These are phyloP conservation scores for Xylariaceae sp. DNA, from an alignment of 2,329 filamentous ascomycete genomes.

Conservation along the genomic window DNA sequence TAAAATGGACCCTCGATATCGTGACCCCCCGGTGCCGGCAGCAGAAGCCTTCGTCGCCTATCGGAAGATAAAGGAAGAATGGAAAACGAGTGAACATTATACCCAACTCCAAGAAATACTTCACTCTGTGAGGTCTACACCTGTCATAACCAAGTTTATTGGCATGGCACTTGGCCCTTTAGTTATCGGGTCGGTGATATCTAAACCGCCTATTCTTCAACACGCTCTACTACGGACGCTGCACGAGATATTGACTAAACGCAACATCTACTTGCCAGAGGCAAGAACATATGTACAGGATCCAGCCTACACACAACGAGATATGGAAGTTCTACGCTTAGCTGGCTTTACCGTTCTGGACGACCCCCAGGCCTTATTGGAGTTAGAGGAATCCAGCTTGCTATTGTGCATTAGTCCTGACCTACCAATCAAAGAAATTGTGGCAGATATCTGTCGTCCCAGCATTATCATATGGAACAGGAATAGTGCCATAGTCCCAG, in stretches of 20 bases:
- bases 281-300: constrained; percentile 17
- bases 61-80: constrained; percentile 14
- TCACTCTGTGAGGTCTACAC: constrained; percentile 15
- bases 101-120: constrained; percentile 15
- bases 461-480: constrained; percentile 19
- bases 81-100: constrained; percentile 18
- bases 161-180: constrained; percentile 18
- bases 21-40: constrained; percentile 7
- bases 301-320: constrained; percentile 17
- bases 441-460: constrained; percentile 22
- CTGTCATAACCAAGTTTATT: constrained; percentile 17
- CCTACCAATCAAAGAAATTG: constrained; percentile 20
- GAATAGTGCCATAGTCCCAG: constrained; percentile 1
- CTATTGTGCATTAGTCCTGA: constrained; percentile 19
- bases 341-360: constrained; percentile 21
- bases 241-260: constrained; percentile 10
- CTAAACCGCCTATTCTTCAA: constrained; percentile 12
- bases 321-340: constrained; percentile 17
- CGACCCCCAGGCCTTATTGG: constrained; percentile 20
- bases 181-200: constrained; percentile 8
- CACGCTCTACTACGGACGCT: constrained; percentile 17
- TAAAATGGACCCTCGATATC: neutral
- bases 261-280: constrained; percentile 6
- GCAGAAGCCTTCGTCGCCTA: constrained; percentile 14
- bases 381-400: constrained; percentile 20